Conservation (phyloP, 176 grass and related monocot genomes). For the Thinopyrum elongatum region DNA sequence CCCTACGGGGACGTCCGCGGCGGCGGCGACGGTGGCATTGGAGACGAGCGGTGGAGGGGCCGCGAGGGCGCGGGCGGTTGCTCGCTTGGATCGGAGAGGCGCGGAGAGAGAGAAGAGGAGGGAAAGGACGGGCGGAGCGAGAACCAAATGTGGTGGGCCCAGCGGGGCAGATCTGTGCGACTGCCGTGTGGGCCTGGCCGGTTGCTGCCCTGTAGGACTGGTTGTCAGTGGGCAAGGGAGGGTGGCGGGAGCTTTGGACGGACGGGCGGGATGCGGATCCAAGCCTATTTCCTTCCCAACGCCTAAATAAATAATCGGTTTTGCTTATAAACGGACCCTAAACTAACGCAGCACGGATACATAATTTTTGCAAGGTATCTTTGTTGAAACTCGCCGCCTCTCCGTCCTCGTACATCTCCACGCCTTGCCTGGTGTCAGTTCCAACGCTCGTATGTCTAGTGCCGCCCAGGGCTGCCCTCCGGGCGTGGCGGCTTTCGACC, state of each 20-base stretch:
- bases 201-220: background rate
- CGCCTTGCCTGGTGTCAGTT: too few species aligned
- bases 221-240: conserved; percentile 1
- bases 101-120: background rate
- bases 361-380: too few species aligned
- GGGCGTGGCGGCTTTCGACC: too few species aligned
- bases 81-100: conserved; percentile 37
- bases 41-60: conserved; percentile 43
- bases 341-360: too few species aligned
- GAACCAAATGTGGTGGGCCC: conserved; percentile 19
- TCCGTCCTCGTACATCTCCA: too few species aligned
- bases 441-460: too few species aligned
- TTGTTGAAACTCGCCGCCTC: too few species aligned
- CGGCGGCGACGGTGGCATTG: conserved; percentile 41
- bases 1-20: conserved; percentile 39
- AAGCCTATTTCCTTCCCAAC: background rate
- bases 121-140: background rate
- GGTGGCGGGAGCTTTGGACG: background rate
- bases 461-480: too few species aligned
- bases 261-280: background rate
- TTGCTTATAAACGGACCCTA: too few species aligned
- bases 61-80: conserved; percentile 35
- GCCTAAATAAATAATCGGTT: too few species aligned
- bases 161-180: too few species aligned
- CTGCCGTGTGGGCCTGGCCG: conserved; percentile 6